phyloP scores from a whole-genome alignment of 768 basidiomycete species.

The Dacryopinax primogenitus region DNA sequence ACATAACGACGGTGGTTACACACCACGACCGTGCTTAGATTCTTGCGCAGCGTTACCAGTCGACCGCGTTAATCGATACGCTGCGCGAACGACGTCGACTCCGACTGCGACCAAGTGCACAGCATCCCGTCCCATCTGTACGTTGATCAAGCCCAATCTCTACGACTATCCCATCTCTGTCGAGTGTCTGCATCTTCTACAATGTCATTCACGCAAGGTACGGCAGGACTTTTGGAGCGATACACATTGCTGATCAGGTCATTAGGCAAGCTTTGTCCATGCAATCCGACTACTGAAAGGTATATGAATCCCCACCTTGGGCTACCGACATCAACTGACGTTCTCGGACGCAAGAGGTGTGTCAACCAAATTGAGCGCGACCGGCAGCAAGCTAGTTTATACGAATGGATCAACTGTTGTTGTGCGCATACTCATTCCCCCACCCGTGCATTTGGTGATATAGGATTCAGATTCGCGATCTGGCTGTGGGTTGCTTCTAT shows the following conservation, averaged over 20 bases:
- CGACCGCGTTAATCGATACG: too few relatives aligned
- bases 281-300: conserved; percentile 49
- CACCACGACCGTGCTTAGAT: too few relatives aligned
- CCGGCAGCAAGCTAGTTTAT: conserved; percentile 68
- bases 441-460: not conserved
- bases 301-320: not conserved
- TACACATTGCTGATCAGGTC: not conserved
- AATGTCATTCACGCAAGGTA: conserved; percentile 14
- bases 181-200: not conserved
- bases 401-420: conserved; percentile 73
- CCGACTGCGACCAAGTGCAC: too few relatives aligned
- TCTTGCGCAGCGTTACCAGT: too few relatives aligned
- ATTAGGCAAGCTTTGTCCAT: conserved; percentile 35
- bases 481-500: conserved; percentile 44
- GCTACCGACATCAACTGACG: not conserved
- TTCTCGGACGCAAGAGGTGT: too few relatives aligned
- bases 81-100: too few relatives aligned
- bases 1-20: too few relatives aligned
- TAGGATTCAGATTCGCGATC: conserved; percentile 55
- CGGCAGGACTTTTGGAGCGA: not conserved
- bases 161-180: not conserved
- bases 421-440: conserved; percentile 37
- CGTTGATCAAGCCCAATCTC: not conserved
- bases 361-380: conserved; percentile 58
- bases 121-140: not conserved